Conservation (phyloP, 305 asterid species). For the Fraxinus paxiana region DNA sequence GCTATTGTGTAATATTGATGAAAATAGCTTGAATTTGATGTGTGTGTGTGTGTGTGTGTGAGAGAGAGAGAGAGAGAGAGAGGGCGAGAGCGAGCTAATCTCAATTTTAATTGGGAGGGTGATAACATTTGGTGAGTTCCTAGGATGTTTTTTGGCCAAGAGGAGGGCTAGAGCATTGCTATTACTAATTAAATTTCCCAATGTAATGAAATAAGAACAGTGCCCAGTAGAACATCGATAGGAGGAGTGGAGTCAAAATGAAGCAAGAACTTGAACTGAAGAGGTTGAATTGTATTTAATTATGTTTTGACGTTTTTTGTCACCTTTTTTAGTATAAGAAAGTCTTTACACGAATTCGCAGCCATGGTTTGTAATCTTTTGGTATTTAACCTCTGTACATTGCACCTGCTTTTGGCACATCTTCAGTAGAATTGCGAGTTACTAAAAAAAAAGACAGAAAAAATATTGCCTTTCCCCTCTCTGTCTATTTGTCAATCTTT, state of each 20-base stretch:
- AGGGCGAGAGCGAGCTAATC: not conserved
- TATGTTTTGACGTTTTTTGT: not conserved
- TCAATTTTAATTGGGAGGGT: not conserved
- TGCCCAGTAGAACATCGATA: not conserved
- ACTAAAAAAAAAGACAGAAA: not conserved
- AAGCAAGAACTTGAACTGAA: not conserved
- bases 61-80: too few species aligned
- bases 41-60: too few species aligned
- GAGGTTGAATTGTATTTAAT: not conserved
- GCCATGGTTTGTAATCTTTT: not conserved
- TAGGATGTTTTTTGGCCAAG: not conserved
- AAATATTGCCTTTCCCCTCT: not conserved
- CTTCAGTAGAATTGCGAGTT: not conserved
- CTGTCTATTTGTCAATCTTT: not conserved
- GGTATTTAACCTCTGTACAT: not conserved
- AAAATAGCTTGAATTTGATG: not conserved
- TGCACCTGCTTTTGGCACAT: not conserved
- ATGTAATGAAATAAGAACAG: not conserved
- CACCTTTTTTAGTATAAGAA: not conserved
- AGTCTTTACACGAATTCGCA: not conserved
- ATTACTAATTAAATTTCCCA: not conserved
- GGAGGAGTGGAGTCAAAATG: not conserved
- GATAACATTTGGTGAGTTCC: not conserved
- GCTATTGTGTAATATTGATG: not conserved
- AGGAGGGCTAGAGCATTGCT: not conserved